A percentile compares a stretch with the other conserved stretches of the same genome.
These are phyloP conservation scores for Lanmaoa pseudosensibilis DNA, from an alignment of 768 basidiomycete genomes.

Conservation along the genomic window DNA sequence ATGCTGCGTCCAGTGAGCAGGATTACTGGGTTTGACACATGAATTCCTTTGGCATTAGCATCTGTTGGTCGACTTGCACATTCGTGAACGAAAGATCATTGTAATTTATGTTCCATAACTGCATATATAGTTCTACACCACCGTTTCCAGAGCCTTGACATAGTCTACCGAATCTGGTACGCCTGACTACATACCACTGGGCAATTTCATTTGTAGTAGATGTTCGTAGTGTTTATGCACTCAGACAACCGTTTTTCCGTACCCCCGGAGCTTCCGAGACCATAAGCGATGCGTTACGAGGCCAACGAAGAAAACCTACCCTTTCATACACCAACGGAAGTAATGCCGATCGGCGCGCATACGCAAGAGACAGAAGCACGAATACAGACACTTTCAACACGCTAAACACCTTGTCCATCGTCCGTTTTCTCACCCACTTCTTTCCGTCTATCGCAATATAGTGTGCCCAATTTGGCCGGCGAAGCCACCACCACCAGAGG, in stretches of 20 bases:
- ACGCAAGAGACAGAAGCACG: slow-evolving; percentile 6
- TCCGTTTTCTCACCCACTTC: slow-evolving; percentile 30
- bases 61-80: not conserved
- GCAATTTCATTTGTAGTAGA: not conserved
- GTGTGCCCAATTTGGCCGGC: slow-evolving; percentile 36
- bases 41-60: not conserved
- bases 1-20: slow-evolving; percentile 57
- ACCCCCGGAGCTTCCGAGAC: not conserved
- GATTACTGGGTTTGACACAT: slow-evolving; percentile 55
- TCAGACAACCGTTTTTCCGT: not conserved
- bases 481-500: slow-evolving; percentile 38
- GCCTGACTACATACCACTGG: not conserved
- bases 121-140: slow-evolving; percentile 9
- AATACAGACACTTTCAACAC: slow-evolving; percentile 3
- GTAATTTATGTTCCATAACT: slow-evolving; percentile 25
- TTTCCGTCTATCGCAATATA: slow-evolving; percentile 40
- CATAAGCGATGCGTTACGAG: not conserved
- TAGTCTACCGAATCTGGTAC: not conserved
- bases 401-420: not conserved
- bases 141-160: not conserved
- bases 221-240: not conserved
- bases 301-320: not conserved
- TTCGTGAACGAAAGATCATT: slow-evolving; percentile 2
- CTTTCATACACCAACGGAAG: not conserved
- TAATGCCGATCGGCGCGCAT: slow-evolving; percentile 5